These are phyloP conservation scores for Pinguiococcus pyrenoidosus DNA, from an alignment of 108 stramenopile genomes.

Conservation along the genomic window DNA sequence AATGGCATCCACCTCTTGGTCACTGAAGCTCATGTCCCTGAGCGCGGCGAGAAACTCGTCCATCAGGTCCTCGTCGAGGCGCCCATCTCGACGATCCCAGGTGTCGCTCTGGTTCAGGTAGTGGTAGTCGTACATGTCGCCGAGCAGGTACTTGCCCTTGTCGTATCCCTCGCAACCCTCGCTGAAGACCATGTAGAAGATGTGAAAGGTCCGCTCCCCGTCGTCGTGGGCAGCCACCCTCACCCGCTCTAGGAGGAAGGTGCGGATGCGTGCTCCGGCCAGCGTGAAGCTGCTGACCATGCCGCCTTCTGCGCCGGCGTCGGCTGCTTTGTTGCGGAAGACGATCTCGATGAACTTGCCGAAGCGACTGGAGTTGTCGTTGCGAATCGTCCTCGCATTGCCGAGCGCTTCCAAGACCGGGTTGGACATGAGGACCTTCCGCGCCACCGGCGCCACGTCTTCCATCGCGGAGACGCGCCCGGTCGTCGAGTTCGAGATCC, in stretches of 20 bases:
- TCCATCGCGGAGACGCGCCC: background rate
- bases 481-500: conserved; percentile 13
- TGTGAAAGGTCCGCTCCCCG: conserved; percentile 61
- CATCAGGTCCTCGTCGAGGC: conserved; percentile 57
- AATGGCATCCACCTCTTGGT: conserved; percentile 42
- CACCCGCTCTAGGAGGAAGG: conserved; percentile 86
- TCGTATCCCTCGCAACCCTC: conserved; percentile 26
- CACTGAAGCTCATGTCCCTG: conserved; percentile 48
- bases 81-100: conserved; percentile 66
- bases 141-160: conserved; percentile 11
- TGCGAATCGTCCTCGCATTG: conserved; percentile 61
- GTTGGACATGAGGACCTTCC: conserved; percentile 66
- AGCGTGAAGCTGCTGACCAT: conserved; percentile 37
- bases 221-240: conserved; percentile 52
- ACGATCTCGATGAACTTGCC: conserved; percentile 74
- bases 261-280: conserved; percentile 64
- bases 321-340: conserved; percentile 39
- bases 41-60: conserved; percentile 44
- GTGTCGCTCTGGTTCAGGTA: conserved; percentile 51
- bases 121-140: conserved; percentile 48
- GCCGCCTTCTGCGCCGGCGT: no score
- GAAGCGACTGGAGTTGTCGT: conserved; percentile 58
- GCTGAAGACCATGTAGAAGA: conserved; percentile 59
- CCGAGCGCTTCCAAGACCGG: conserved; percentile 92
- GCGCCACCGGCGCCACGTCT: background rate